phyloP scores from a whole-genome alignment of 768 basidiomycete species.

The Lepiota venenata region DNA sequence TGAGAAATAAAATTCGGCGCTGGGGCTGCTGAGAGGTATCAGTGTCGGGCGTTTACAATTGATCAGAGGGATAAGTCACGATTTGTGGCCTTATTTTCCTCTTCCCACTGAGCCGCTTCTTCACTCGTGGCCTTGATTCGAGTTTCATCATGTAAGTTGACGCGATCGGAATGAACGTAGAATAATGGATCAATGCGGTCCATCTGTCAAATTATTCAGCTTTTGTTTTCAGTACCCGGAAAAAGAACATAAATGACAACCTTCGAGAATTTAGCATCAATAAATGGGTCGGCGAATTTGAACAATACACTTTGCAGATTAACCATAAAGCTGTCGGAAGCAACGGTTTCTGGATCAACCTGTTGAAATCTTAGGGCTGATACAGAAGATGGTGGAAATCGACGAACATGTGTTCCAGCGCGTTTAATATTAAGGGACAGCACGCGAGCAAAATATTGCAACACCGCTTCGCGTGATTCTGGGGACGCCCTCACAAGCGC shows the following conservation, averaged over 20 bases:
- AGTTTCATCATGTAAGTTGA: slow-evolving; percentile 86
- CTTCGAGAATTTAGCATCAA: slow-evolving; percentile 89
- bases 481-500: slow-evolving; percentile 81
- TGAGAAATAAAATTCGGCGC: slow-evolving; percentile 93
- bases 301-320: slow-evolving; percentile 84
- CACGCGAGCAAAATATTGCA: slow-evolving; percentile 77
- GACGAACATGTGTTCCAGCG: slow-evolving; percentile 80
- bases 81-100: slow-evolving; percentile 39
- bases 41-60: not conserved
- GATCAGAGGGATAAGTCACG: slow-evolving; percentile 28
- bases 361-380: slow-evolving; percentile 22
- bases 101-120: slow-evolving; percentile 75
- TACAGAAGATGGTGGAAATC: not conserved
- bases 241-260: slow-evolving; percentile 31
- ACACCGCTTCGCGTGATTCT: slow-evolving; percentile 73
- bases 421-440: slow-evolving; percentile 78
- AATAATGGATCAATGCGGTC: slow-evolving; percentile 87
- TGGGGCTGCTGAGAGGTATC: slow-evolving; percentile 35
- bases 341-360: slow-evolving; percentile 84
- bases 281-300: slow-evolving; percentile 89
- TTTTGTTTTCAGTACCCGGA: not conserved
- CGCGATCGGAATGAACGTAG: slow-evolving; percentile 66
- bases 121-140: slow-evolving; percentile 90
- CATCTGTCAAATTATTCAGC: slow-evolving; percentile 46
- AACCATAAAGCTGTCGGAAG: slow-evolving; percentile 90